Evolutionary conservation across 192 early-diverging fungal species (phyloP), one percentile per base, ranked within the genome.

Genomic region (Lobosporangium transversale): DNA sequence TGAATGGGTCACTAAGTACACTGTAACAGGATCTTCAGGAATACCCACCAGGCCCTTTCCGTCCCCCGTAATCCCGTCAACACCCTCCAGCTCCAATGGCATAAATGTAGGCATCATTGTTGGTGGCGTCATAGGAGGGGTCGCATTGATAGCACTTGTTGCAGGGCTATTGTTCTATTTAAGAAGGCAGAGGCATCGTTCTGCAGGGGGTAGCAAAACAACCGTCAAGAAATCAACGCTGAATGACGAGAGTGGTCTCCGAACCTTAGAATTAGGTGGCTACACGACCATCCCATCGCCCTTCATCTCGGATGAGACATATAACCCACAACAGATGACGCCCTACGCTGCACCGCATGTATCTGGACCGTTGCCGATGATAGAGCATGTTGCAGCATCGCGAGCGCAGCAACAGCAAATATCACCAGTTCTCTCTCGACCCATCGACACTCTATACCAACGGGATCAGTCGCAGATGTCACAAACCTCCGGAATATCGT

Each of bases 201-300:
- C 31, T 0, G 50, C 32, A 3, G 17, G 21, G 15, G 5, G 12
- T 30, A 4, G 29, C 45, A 32, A 33, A 9, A 44, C 29, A n/a
- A n/a, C n/a, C n/a, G n/a, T n/a, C n/a, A n/a, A n/a, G n/a, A n/a
- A n/a, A n/a, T n/a, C n/a, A n/a, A n/a, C n/a, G n/a, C n/a, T n/a
- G n/a, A n/a, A n/a, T n/a, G n/a, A n/a, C n/a, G n/a, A n/a, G n/a
- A n/a, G n/a, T n/a, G n/a, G n/a, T n/a, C n/a, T n/a, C n/a, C n/a
- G 43, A 3, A 29, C 17, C 21, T 32, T 58, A 8, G 48, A 40
- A 1, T 43, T 58, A 49, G 55, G 56, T 21, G 66, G 37, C 18
- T 68, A 68, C 48, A 58, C 40, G 15, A 56, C 53, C 27, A 66
- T 66, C 23, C 33, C 53, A 1, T 45, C 66, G n/a, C 44, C 64